A percentile compares a stretch with the other conserved stretches of the same genome.
Conservation (phyloP, 495 filamentous ascomycete genomes). For the Lasiosphaeria hispida region DNA sequence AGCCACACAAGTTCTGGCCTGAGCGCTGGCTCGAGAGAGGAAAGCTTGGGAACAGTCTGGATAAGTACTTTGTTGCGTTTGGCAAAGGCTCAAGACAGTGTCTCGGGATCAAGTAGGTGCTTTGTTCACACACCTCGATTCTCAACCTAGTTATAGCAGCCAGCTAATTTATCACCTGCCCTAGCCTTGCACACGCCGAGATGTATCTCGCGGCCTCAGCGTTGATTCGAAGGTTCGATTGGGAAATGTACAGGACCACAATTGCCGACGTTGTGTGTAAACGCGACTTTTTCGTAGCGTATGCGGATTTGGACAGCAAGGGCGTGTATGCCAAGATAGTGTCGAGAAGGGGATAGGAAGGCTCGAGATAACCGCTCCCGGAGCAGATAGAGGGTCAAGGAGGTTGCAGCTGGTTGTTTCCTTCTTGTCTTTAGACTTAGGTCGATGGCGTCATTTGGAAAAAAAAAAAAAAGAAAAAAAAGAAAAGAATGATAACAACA, state of each 20-base stretch:
- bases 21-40: slow-evolving; percentile 48
- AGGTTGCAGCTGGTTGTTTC: too few relatives aligned
- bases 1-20: slow-evolving; percentile 47
- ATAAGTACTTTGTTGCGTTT: slow-evolving; percentile 50
- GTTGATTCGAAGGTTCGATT: slow-evolving; percentile 17
- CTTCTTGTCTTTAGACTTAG: too few relatives aligned
- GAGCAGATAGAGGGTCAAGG: too few relatives aligned
- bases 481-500: too few relatives aligned
- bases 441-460: too few relatives aligned
- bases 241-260: slow-evolving; percentile 21
- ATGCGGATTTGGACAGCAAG: slow-evolving; percentile 16
- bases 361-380: too few relatives aligned
- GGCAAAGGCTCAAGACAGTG: slow-evolving; percentile 47
- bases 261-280: slow-evolving; percentile 20
- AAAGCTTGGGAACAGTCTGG: slow-evolving; percentile 33
- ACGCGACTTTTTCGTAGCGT: slow-evolving; percentile 18
- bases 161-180: not conserved
- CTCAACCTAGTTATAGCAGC: not conserved
- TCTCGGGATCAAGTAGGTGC: slow-evolving; percentile 46
- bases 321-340: slow-evolving; percentile 14
- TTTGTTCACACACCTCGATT: too few relatives aligned
- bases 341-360: not conserved
- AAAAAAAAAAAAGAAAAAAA: too few relatives aligned
- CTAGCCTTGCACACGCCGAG: slow-evolving; percentile 28
- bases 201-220: slow-evolving; percentile 14